Conservation (phyloP, 1,284 basidiomycete genomes). For the Gomphus bonarii region DNA sequence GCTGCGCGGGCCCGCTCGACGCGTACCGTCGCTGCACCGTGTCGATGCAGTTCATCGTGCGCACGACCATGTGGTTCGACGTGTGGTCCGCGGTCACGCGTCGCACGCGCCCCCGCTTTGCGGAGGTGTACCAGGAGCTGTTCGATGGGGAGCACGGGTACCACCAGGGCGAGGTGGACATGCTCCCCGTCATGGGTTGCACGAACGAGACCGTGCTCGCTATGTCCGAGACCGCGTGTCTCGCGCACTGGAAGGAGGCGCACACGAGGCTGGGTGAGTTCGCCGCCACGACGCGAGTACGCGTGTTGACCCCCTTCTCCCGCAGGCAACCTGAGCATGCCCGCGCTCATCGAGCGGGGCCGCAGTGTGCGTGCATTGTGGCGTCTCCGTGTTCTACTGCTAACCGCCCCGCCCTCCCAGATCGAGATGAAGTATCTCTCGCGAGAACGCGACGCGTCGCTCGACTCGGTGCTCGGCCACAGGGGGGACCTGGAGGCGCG, state of each 20-base stretch:
- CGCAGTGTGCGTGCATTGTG: slow-evolving; percentile 30
- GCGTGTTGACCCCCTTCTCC: too few species aligned
- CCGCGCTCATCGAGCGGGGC: slow-evolving; percentile 45
- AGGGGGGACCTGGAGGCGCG: slow-evolving; percentile 27
- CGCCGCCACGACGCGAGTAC: neutral
- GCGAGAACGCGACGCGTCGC: slow-evolving; percentile 5
- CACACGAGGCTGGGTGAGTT: slow-evolving; percentile 25
- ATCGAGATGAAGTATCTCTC: slow-evolving; percentile 14
- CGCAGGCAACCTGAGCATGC: slow-evolving; percentile 35
- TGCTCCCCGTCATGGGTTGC: slow-evolving; percentile 79
- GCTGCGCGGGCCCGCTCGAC: slow-evolving; percentile 28
- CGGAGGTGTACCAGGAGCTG: slow-evolving; percentile 43
- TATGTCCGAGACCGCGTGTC: slow-evolving; percentile 58
- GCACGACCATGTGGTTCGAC: slow-evolving; percentile 79
- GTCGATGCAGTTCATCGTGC: slow-evolving; percentile 56
- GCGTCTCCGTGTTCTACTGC: too few species aligned
- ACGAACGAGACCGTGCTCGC: slow-evolving; percentile 69
- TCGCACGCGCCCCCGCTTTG: slow-evolving; percentile 44
- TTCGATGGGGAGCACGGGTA: slow-evolving; percentile 26
- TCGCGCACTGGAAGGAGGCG: slow-evolving; percentile 54
- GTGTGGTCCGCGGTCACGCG: slow-evolving; percentile 67
- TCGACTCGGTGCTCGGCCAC: slow-evolving; percentile 13
- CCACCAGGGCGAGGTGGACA: slow-evolving; percentile 30
- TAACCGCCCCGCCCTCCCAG: slow-evolving; percentile 1
- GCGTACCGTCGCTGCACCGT: slow-evolving; percentile 36